A percentile compares a stretch with the other conserved stretches of the same genome.
Conservation (phyloP, 352 stramenopile species). For the Paralagenidium karlingii region DNA sequence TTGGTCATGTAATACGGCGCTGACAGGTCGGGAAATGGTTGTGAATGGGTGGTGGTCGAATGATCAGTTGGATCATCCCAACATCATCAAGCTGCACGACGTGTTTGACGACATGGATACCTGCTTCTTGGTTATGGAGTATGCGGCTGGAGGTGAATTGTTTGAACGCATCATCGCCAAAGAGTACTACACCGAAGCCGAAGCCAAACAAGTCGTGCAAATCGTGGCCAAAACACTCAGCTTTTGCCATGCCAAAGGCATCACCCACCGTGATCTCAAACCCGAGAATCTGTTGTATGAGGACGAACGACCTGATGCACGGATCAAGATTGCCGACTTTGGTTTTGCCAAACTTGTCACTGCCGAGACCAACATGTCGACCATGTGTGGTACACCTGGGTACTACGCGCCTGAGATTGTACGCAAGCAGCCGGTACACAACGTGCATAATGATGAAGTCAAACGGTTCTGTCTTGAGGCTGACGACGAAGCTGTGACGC, state of each 20-base stretch:
- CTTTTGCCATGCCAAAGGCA: slow-evolving; percentile 77
- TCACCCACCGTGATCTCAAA: slow-evolving; percentile 96
- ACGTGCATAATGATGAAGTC: not conserved
- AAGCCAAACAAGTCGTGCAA: slow-evolving; percentile 79
- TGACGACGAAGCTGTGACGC: not conserved
- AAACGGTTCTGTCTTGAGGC: not conserved
- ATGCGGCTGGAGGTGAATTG: slow-evolving; percentile 78
- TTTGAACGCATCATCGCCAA: slow-evolving; percentile 90
- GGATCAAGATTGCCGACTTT: slow-evolving; percentile 93
- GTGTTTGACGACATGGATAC: slow-evolving; percentile 43
- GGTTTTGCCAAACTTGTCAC: slow-evolving; percentile 77
- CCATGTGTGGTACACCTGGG: slow-evolving; percentile 87
- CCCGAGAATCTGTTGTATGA: slow-evolving; percentile 93
- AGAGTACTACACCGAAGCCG: slow-evolving; percentile 84
- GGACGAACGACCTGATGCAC: slow-evolving; percentile 61
- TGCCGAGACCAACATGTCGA: slow-evolving; percentile 72
- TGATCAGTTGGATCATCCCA: slow-evolving; percentile 73
- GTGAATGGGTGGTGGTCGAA: too few species aligned
- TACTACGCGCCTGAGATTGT: slow-evolving; percentile 97
- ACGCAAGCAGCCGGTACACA: slow-evolving; percentile 77
- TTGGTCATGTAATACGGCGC: too few species aligned
- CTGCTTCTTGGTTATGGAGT: slow-evolving; percentile 85
- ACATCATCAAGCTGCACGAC: slow-evolving; percentile 83
- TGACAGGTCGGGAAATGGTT: too few species aligned
- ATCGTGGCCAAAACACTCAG: slow-evolving; percentile 73